Conservation (phyloP, 805 yeast genomes). For the Yarrowia deformans region DNA sequence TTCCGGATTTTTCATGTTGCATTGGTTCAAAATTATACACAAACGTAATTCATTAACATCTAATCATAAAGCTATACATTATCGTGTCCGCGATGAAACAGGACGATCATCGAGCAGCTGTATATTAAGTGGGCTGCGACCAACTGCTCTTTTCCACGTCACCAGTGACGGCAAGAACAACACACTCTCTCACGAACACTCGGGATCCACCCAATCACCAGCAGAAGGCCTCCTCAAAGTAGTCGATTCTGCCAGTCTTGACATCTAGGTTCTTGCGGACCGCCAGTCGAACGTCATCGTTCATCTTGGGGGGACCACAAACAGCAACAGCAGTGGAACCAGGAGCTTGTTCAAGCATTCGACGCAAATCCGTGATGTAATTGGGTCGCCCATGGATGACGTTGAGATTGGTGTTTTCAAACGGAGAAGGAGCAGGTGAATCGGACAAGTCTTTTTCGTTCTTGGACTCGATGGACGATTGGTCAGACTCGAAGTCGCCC, state of each 20-base stretch:
- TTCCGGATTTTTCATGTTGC: neutral
- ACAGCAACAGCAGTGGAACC: conserved; percentile 22
- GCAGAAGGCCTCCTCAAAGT: conserved; percentile 71
- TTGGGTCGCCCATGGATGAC: conserved; percentile 8
- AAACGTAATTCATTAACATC: conserved; percentile 8
- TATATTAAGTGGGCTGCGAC: conserved; percentile 1
- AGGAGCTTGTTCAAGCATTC: conserved; percentile 14
- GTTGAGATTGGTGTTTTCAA: conserved; percentile 13
- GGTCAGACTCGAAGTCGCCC: conserved; percentile 11
- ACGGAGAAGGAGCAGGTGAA: neutral
- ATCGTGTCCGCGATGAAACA: neutral
- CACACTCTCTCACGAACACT: too few relatives aligned
- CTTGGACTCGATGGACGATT: conserved; percentile 19
- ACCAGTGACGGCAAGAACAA: too few relatives aligned
- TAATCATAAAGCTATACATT: conserved; percentile 8
- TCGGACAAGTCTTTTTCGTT: neutral
- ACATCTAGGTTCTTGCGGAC: conserved; percentile 55
- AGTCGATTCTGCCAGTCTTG: conserved; percentile 61
- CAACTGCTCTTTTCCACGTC: too few relatives aligned
- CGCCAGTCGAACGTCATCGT: conserved; percentile 61
- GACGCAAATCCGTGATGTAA: neutral
- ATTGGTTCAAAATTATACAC: neutral
- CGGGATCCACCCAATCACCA: conserved; percentile 56
- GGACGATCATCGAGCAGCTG: neutral
- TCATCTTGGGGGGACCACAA: conserved; percentile 54